These are phyloP conservation scores for Sporothrix mexicana DNA, from an alignment of 2,329 filamentous ascomycete species.

Conservation along the genomic window DNA sequence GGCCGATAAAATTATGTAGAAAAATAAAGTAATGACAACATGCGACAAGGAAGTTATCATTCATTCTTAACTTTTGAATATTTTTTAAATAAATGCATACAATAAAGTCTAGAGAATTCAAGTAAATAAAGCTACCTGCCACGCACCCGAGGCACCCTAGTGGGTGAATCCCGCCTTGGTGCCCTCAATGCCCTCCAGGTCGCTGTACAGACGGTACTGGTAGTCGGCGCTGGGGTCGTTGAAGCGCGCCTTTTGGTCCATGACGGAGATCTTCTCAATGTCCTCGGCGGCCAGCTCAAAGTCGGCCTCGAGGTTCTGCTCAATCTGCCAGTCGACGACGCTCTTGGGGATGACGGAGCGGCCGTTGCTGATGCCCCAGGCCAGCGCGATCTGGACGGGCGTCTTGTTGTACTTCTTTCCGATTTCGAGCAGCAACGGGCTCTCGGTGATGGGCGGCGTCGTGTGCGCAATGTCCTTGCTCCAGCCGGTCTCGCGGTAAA, in stretches of 20 bases:
- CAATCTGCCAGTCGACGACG: slow-evolving; percentile 68
- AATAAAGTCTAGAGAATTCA: neutral
- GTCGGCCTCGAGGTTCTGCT: slow-evolving; percentile 61
- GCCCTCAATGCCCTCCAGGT: slow-evolving; percentile 27
- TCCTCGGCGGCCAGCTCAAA: slow-evolving; percentile 26
- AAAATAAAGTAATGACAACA: neutral
- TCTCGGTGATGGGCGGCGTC: slow-evolving; percentile 55
- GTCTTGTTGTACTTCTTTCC: slow-evolving; percentile 63
- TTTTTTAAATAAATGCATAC: neutral
- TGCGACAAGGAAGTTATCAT: too few relatives aligned
- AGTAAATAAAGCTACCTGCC: neutral
- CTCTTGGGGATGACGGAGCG: slow-evolving; percentile 74
- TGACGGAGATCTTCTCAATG: slow-evolving; percentile 4
- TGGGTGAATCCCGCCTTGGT: slow-evolving; percentile 19
- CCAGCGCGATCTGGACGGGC: slow-evolving; percentile 66
- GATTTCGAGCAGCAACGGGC: slow-evolving; percentile 63
- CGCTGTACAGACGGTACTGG: slow-evolving; percentile 22
- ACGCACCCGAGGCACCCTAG: slow-evolving; percentile 9
- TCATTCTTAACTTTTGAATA: neutral
- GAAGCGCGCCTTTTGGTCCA: slow-evolving; percentile 31
- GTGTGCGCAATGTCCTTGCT: slow-evolving; percentile 49
- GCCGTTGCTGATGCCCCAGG: slow-evolving; percentile 69
- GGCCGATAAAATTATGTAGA: neutral
- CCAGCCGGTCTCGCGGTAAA: slow-evolving; percentile 46
- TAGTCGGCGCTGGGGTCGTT: slow-evolving; percentile 30